Conservation (phyloP, 352 stramenopile genomes). For the Phytopythium ostracodes region DNA sequence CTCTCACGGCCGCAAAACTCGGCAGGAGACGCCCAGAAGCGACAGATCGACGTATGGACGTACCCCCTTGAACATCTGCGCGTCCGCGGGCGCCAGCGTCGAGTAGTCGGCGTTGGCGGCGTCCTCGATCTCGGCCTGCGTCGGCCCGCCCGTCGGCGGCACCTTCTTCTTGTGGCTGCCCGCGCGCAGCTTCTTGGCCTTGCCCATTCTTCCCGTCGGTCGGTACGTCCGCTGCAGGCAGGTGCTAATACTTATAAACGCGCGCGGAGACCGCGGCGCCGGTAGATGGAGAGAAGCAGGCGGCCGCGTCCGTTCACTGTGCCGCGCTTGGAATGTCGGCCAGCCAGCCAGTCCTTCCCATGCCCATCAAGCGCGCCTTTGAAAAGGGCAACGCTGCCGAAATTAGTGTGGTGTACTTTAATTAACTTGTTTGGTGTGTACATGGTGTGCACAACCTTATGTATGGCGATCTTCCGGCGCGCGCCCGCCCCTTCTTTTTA, state of each 20-base stretch:
- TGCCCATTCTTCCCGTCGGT: constrained; percentile 47
- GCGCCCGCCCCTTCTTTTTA: background rate
- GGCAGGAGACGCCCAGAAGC: background rate
- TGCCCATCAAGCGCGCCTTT: background rate
- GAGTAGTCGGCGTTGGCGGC: constrained; percentile 35
- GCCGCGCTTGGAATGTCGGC: background rate
- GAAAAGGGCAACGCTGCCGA: no score
- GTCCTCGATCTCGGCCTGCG: constrained; percentile 56
- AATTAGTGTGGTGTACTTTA: no score
- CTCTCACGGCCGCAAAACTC: no score
- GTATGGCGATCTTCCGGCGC: background rate
- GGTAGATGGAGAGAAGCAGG: no score
- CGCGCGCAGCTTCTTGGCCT: constrained; percentile 83
- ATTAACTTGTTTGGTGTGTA: background rate
- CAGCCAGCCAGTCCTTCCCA: background rate
- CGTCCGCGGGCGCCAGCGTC: constrained; percentile 46
- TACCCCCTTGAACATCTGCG: constrained; percentile 66
- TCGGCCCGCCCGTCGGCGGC: constrained; percentile 53
- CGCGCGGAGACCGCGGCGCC: no score
- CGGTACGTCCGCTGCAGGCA: background rate
- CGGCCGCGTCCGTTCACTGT: no score
- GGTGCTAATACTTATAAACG: no score
- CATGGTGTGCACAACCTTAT: background rate
- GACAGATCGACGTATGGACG: constrained; percentile 7
- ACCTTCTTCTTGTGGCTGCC: constrained; percentile 82